Evolutionary conservation across 257 asterid species (phyloP), one percentile per base, ranked within the genome.

Genomic region (Voacanga thouarsii): DNA sequence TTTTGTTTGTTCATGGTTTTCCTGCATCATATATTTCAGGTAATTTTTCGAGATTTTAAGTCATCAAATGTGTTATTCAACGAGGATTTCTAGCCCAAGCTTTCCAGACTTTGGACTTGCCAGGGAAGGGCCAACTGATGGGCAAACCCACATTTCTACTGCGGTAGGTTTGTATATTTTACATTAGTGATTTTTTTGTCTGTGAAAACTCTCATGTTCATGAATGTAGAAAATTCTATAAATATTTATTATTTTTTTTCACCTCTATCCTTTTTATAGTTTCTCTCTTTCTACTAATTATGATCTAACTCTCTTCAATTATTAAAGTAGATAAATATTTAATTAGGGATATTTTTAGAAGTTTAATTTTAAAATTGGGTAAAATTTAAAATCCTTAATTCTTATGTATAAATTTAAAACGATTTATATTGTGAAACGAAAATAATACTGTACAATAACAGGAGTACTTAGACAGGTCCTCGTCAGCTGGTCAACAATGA

Each of bases 51-150:
- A 43, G 98, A 92, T 84, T 91, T 93, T 82, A 93, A 93, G 87
- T 66, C 98, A 51, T 89, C 98, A 8, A 93, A 93, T 75, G 89
- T 93, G 75, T 84, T 93, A 9, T 68, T 91, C 82, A 93, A 90
- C 73, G 86, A 82, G 63, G 90, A 88, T 11, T 91, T 89, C 90
- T 86, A 80, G 24, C 90, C 97, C 49, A 93, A 90, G 87, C 93
- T 92, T 83, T 90, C n/a, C 98, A 3, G 97, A 90, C 47, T 93
- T 91, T 15, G 98, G 98, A 81, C 97, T 93, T 65, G 98, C 98
- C 6, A 81, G 98, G 75, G 96, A 91, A 77, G 97, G 97, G n/a
- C 98, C 97, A 2, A 84, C 91, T 0, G 92, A 89, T 57, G 92
- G 85, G 41, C 89, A 80, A 37, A 90, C 97, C 12, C 97, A 89